phyloP scores from a whole-genome alignment of 257 asterid species.

The Przewalskia tangutica region DNA sequence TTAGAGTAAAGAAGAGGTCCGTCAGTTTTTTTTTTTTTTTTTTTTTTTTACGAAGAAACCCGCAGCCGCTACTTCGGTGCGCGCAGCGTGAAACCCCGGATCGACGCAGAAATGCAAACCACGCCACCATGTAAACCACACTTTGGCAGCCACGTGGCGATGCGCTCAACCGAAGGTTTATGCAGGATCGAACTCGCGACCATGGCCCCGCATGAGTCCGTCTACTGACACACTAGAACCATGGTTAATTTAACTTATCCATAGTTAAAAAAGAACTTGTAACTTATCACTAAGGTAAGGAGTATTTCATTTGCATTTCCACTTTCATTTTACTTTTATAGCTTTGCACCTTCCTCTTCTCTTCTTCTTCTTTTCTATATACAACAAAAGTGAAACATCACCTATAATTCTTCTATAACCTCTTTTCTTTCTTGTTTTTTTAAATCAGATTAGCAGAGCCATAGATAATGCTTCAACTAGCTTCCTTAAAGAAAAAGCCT shows the following conservation, averaged over 20 bases:
- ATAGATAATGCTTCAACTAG: background rate
- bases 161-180: too few species aligned
- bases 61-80: too few species aligned
- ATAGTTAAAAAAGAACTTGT: background rate
- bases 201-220: too few species aligned
- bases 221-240: background rate
- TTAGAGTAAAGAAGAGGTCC: background rate
- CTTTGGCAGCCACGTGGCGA: too few species aligned
- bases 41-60: too few species aligned
- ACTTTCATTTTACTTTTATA: background rate
- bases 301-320: background rate
- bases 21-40: too few species aligned
- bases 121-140: too few species aligned
- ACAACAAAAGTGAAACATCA: background rate
- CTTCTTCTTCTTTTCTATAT: background rate
- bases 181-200: too few species aligned
- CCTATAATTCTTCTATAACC: background rate
- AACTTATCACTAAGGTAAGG: background rate
- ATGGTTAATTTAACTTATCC: background rate
- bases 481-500: background rate
- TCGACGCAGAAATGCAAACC: too few species aligned
- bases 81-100: too few species aligned
- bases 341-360: background rate
- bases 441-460: background rate
- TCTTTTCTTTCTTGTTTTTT: background rate